These are phyloP conservation scores for Knoxdaviesia capensis DNA, from an alignment of 2,329 filamentous ascomycete genomes.

Conservation along the genomic window DNA sequence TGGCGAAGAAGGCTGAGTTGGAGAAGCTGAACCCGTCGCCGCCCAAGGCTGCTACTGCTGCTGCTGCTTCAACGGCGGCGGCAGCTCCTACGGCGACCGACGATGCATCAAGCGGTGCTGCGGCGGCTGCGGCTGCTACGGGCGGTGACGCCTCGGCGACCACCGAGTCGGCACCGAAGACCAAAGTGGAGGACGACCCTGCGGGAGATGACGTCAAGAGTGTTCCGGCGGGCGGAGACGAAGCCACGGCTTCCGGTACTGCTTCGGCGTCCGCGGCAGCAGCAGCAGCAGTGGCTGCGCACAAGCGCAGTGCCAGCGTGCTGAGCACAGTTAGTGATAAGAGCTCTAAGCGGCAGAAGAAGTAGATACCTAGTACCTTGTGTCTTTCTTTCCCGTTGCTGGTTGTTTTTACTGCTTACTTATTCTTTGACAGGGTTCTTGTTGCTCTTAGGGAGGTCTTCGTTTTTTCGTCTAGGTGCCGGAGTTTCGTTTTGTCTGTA, in stretches of 20 bases:
- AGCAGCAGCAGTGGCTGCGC: no score
- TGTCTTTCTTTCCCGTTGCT: not conserved
- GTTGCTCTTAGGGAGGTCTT: not conserved
- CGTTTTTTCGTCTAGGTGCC: no score
- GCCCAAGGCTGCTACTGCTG: conserved; percentile 4
- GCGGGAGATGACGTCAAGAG: not conserved
- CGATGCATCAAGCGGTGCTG: not conserved
- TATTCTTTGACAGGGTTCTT: not conserved
- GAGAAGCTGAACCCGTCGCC: conserved; percentile 16
- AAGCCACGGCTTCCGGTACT: conserved; percentile 11
- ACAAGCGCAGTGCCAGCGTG: conserved; percentile 71
- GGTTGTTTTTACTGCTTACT: not conserved
- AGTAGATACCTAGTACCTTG: conserved; percentile 13
- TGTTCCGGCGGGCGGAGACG: conserved; percentile 11
- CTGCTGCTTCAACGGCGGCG: conserved; percentile 2
- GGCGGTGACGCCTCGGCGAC: conserved; percentile 2
- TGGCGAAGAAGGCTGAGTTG: conserved; percentile 33
- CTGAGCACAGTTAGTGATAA: conserved; percentile 50
- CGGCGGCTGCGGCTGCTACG: not conserved
- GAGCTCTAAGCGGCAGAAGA: conserved; percentile 36
- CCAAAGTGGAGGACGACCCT: conserved; percentile 1
- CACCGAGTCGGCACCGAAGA: conserved; percentile 4
- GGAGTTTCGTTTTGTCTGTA: no score
- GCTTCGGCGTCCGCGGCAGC: conserved; percentile 15
- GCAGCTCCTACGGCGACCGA: conserved; percentile 2